Evolutionary conservation across 2,329 filamentous ascomycete genomes (phyloP), one percentile per base, ranked within the genome.

Genomic region (Ambrosiella xylebori): DNA sequence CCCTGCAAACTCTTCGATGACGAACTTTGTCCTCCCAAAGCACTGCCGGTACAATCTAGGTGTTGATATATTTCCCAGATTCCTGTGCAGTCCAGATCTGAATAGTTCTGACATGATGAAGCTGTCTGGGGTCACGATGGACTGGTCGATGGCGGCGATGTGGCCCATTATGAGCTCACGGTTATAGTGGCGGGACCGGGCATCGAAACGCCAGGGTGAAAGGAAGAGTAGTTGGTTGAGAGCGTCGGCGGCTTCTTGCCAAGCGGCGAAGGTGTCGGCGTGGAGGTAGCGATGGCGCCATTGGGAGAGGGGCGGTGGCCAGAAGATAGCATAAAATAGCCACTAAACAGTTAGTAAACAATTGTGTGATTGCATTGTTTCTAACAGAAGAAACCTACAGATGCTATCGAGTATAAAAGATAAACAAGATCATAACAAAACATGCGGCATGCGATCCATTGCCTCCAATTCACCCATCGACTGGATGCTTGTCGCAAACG

Each of bases 1-100:
- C 0, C 84, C 82, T 61, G 95, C 84, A 66, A 96, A 96, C 68
- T 94, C 86, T 66, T 95, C 89, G 61, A 96, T 94, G 53, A 95
- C 72, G 57, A 86, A 79, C 68, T 96, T 96, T 0, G 90, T 95
- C 13, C 90, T 90, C 1, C 86, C 85, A 66, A 93, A 93, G 11
- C 88, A 85, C 59, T 84, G 79, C 65, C 90, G 90, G 71, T 89
- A 96, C 1, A 96, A 74, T 62, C 82, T 82, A 1, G 87, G 81
- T 1, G 84, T 80, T 0, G 87, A 88, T 64, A 96, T 94, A 67
- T 95, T 94, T 59, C 88, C 90, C n/a, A 63, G 74, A 65, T 96
- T 95, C 40, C 90, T 82, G 37, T 95, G 79, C 15, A 85, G 74
- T 2, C 82, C 88, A 12, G 87, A 88, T 35, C 88, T 84, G 44